phyloP scores from a whole-genome alignment of 2,329 filamentous ascomycete species.

The Microdochium trichocladiopsis region DNA sequence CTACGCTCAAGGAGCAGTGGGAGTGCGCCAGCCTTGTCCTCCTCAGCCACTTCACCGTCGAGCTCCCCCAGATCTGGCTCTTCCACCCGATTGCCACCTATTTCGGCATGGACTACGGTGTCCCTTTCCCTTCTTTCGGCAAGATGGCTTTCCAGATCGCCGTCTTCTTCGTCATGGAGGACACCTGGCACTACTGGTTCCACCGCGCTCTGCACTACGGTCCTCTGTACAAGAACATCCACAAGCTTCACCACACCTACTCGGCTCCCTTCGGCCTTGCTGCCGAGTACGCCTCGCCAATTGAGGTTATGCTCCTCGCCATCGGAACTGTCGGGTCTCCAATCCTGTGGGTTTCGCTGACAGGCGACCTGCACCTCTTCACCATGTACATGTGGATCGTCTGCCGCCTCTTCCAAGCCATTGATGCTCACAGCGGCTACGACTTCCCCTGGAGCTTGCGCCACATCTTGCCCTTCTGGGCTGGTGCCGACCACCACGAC shows the following conservation, averaged over 20 bases:
- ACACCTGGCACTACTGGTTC: slow-evolving; percentile 97
- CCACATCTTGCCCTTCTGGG: slow-evolving; percentile 96
- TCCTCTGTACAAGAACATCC: slow-evolving; percentile 89
- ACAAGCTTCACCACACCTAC: slow-evolving; percentile 99
- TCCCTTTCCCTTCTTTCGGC: slow-evolving; percentile 79
- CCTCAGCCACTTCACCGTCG: slow-evolving; percentile 93
- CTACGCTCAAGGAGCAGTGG: slow-evolving; percentile 89
- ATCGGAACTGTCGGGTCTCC: slow-evolving; percentile 78
- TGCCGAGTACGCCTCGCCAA: slow-evolving; percentile 94
- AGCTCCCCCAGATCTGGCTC: slow-evolving; percentile 97
- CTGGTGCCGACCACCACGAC: slow-evolving; percentile 93
- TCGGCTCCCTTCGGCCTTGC: slow-evolving; percentile 94
- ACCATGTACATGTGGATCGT: slow-evolving; percentile 99
- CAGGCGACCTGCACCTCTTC: slow-evolving; percentile 82
- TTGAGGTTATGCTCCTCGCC: slow-evolving; percentile 92
- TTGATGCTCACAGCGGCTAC: slow-evolving; percentile 95
- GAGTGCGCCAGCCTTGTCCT: slow-evolving; percentile 90
- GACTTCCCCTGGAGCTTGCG: slow-evolving; percentile 97
- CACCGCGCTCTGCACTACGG: slow-evolving; percentile 92
- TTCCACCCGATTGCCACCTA: slow-evolving; percentile 96
- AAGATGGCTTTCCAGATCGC: slow-evolving; percentile 89
- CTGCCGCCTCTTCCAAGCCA: slow-evolving; percentile 89
- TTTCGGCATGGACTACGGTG: slow-evolving; percentile 79
- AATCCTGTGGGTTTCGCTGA: slow-evolving; percentile 76
- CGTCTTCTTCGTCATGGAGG: slow-evolving; percentile 92